phyloP scores from a whole-genome alignment of 2,329 filamentous ascomycete species.

The Domatiomyces catenatus region DNA sequence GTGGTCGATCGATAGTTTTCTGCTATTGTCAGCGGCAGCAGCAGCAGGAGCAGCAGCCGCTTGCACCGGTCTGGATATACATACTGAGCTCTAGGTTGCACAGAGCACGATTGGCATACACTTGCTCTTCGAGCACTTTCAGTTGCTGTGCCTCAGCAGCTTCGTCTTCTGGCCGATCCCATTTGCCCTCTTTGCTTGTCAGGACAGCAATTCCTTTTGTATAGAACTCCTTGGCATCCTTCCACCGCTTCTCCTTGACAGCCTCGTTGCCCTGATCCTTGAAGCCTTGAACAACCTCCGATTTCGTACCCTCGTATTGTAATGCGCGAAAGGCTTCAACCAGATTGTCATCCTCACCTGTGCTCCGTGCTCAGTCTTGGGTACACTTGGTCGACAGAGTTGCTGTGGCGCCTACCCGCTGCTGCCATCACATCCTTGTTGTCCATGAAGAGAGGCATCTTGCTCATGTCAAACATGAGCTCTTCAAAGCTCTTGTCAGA shows the following conservation, averaged over 20 bases:
- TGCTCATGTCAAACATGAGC: conserved; percentile 49
- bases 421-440: conserved; percentile 44
- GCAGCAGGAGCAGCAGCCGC: neutral
- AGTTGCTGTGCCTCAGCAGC: conserved; percentile 48
- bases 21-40: conserved; percentile 21
- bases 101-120: conserved; percentile 74
- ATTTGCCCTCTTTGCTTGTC: conserved; percentile 30
- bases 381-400: neutral
- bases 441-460: conserved; percentile 87
- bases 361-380: conserved; percentile 7
- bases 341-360: conserved; percentile 57
- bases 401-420: neutral
- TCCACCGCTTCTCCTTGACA: conserved; percentile 58
- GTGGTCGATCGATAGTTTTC: conserved; percentile 79
- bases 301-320: conserved; percentile 78
- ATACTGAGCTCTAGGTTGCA: conserved; percentile 71
- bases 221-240: conserved; percentile 83
- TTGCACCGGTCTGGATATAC: conserved; percentile 14
- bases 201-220: conserved; percentile 67
- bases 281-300: conserved; percentile 70
- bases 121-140: conserved; percentile 52
- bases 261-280: conserved; percentile 86
- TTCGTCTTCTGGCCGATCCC: conserved; percentile 36
- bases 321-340: conserved; percentile 79
- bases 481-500: conserved; percentile 32